phyloP scores from a whole-genome alignment of 495 filamentous ascomycete species.

The Diplogelasinospora grovesii region DNA sequence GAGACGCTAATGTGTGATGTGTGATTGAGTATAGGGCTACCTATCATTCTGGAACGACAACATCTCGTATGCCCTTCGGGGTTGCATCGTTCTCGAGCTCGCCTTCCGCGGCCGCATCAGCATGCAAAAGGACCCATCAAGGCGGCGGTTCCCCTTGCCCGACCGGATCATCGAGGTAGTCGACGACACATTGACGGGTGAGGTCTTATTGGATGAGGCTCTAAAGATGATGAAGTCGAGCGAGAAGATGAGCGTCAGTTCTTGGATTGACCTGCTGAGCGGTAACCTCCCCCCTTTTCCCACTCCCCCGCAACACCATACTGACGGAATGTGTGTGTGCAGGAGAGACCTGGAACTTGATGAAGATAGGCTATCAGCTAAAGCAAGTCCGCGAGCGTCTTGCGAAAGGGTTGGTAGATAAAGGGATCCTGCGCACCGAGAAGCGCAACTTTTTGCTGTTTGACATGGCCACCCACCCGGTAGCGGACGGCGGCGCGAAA shows the following conservation, averaged over 20 bases:
- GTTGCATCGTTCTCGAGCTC: slow-evolving; percentile 95
- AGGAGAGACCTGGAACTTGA: slow-evolving; percentile 99
- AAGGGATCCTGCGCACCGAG: slow-evolving; percentile 95
- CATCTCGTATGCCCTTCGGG: slow-evolving; percentile 93
- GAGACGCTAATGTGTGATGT: too few relatives aligned
- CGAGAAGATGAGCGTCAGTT: slow-evolving; percentile 98
- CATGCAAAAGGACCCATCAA: slow-evolving; percentile 95
- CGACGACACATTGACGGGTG: slow-evolving; percentile 93
- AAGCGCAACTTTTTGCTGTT: slow-evolving; percentile 99
- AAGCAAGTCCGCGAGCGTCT: slow-evolving; percentile 98
- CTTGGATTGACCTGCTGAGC: slow-evolving; percentile 98
- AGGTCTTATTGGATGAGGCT: slow-evolving; percentile 95
- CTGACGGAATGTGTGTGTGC: slow-evolving; percentile 1
- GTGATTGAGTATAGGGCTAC: slow-evolving; percentile 60
- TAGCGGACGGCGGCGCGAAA: slow-evolving; percentile 93
- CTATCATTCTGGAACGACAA: slow-evolving; percentile 99
- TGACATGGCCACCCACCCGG: slow-evolving; percentile 99
- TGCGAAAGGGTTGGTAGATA: slow-evolving; percentile 96
- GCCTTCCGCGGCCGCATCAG: slow-evolving; percentile 93
- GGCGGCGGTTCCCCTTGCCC: slow-evolving; percentile 84
- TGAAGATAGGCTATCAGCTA: slow-evolving; percentile 99
- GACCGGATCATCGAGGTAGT: slow-evolving; percentile 94
- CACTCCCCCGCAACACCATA: not conserved
- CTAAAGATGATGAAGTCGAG: slow-evolving; percentile 99
- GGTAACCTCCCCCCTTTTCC: slow-evolving; percentile 48